Conservation (phyloP, 2,329 filamentous ascomycete species). For the Cadophora sp. region DNA sequence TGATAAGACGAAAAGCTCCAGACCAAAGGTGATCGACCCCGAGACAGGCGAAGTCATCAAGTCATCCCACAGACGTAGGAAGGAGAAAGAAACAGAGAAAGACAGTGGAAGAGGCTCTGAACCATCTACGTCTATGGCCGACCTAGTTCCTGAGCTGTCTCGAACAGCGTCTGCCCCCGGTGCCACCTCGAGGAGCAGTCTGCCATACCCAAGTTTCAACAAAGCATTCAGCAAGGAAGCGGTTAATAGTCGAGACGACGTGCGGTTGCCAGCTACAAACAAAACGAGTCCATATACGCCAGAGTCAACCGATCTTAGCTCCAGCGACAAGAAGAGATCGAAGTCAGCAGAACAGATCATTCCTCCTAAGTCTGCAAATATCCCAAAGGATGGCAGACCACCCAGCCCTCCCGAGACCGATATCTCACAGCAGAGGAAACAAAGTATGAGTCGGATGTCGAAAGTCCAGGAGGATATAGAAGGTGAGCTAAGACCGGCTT, state of each 20-base stretch:
- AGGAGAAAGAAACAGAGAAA: conserved; percentile 39
- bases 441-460: conserved; percentile 45
- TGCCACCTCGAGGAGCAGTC: conserved; percentile 43
- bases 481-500: conserved; percentile 50
- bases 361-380: conserved; percentile 50
- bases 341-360: conserved; percentile 54
- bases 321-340: conserved; percentile 54
- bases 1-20: conserved; percentile 43
- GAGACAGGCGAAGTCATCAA: conserved; percentile 44
- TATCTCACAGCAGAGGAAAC: conserved; percentile 53
- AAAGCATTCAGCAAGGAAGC: conserved; percentile 92
- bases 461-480: conserved; percentile 49
- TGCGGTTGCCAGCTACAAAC: conserved; percentile 35
- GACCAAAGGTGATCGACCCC: conserved; percentile 42
- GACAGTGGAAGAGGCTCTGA: conserved; percentile 37
- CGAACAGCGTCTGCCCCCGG: conserved; percentile 45
- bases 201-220: conserved; percentile 84
- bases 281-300: conserved; percentile 62
- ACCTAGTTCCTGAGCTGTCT: conserved; percentile 57
- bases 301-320: conserved; percentile 73
- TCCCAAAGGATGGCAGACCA: conserved; percentile 57
- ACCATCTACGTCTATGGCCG: conserved; percentile 48
- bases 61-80: conserved; percentile 41
- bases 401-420: conserved; percentile 71
- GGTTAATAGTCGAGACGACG: conserved; percentile 60